phyloP scores from a whole-genome alignment of 176 grass and related monocot species.

The Rhynchospora tenuis region DNA sequence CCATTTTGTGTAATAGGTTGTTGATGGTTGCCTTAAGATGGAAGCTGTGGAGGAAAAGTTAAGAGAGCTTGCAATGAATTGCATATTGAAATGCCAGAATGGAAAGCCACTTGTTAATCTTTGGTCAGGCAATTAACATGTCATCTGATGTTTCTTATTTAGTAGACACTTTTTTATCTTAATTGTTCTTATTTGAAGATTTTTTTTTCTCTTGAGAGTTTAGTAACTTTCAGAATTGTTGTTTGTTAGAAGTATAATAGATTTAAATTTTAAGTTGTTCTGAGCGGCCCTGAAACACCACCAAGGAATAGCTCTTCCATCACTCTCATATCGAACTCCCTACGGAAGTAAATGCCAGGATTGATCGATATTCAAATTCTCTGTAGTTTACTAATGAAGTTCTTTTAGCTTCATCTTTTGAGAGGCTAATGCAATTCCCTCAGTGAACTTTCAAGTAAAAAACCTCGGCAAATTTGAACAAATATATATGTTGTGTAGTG shows the following conservation, averaged over 20 bases:
- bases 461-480: background rate
- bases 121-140: slow-evolving; percentile 24
- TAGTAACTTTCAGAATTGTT: no score
- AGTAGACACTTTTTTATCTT: background rate
- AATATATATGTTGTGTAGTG: background rate
- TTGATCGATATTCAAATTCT: no score
- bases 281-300: background rate
- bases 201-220: no score
- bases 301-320: background rate
- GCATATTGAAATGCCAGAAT: slow-evolving; percentile 37
- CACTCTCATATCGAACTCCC: background rate
- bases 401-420: no score
- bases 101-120: slow-evolving; percentile 50
- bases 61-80: slow-evolving; percentile 39
- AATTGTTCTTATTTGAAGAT: no score
- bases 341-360: no score
- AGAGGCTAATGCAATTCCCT: no score
- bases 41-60: slow-evolving; percentile 55
- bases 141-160: slow-evolving; percentile 19
- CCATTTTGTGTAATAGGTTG: slow-evolving; percentile 35
- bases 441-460: no score
- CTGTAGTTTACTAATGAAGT: no score
- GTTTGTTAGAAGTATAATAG: no score
- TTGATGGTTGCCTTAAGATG: slow-evolving; percentile 59
- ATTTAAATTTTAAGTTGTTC: no score